Evolutionary conservation across 1,284 basidiomycete species (phyloP), one percentile per base, ranked within the genome.

Genomic region (Phellopilus nigrolimitatus): DNA sequence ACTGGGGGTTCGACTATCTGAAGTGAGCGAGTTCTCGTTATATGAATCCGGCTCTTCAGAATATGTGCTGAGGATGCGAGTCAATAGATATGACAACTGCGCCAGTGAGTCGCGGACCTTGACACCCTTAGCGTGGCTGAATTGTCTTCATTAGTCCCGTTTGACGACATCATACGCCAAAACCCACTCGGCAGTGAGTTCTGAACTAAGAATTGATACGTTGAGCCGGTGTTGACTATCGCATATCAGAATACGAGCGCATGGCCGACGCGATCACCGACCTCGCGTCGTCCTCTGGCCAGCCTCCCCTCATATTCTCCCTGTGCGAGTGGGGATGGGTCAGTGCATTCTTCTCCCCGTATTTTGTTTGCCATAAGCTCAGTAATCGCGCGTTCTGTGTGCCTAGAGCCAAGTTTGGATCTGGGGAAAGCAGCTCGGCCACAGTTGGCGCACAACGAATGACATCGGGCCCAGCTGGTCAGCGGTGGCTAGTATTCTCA

Each of bases 371-470:
- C 36, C 10, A 33, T 27, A 27, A 15, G 10, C 39, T 37, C 12
- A 33, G 8, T 27, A 15, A 2, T 40, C 7, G 37, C 15, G 8
- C 25, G 15, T 19, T 51, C 22, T 15, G 27, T 17, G 33, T 54
- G 45, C 45, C 15, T 54, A 82, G 80, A 67, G 74, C 59, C 74
- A 80, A 66, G 76, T 76, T 2, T 82, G 79, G 80, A 51, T 75
- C 10, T 82, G 80, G 79, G 79, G 71, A 1, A 68, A 64, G 49
- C 60, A 65, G 28, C 63, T 79, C 21, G 79, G 80, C 0, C 79
- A 82, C 58, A 76, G 72, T 52, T 82, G 79, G 79, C 70, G 79
- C 59, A 81, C 78, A 2, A 79, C 78, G 2, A 64, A 66, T 17
- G 79, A 82, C 57, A 81, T 82, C 48, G 68, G 37, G 1, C 62